Base-by-base conservation (phyloP, 2,329 filamentous ascomycete genomes). In the Orbilia ellipsospora region DNA sequence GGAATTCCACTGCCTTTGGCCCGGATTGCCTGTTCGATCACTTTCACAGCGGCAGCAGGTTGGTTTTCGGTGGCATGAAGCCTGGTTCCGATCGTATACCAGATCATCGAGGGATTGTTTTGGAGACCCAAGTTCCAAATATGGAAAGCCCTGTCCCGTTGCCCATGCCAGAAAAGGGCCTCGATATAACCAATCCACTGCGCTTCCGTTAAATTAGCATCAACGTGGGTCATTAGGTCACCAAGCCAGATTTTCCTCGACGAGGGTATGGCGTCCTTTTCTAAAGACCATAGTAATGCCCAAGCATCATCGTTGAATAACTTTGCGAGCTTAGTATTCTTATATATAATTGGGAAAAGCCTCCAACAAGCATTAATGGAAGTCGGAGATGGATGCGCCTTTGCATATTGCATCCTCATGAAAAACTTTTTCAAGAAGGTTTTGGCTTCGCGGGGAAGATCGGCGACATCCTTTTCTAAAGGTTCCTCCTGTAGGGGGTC, bases 21-120 rank as follows among this genome's bases (percentile, higher is more conserved):
- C 36, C 59, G 26, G 20, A 76, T 52, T 16, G 63, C 73, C 8
- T 61, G 12, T 15, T 76, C 59, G 8, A 70, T 66, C 15, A 76
- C 57, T 23, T 63, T 56, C 26, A 65, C 56, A 13, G 73, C 55
- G 7, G 73, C 66, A 1, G 54, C 55, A 0, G 73, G 73, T 23
- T 76, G 65, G 18, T 69, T 64, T 42, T 76, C 73, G 15, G 73
- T 76, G 1, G 73, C 73, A 15, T 74, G 70, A 16, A 74, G 70
- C 28, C 70, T 45, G 6, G 70, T 52, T 15, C 70, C 70, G 4
- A 74, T n/a, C 1, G 70, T 45, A 51, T 63, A 74, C 70, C 70
- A 74, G 31, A 63, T 5, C 42, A 68, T 60, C 12, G 63, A 68
- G 23, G 70, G 70, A 1, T 68, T 68, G 26, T 63, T 57, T 18